Evolutionary conservation across 2,329 filamentous ascomycete genomes (phyloP).

Genomic region (Sporothrix protearum): DNA sequence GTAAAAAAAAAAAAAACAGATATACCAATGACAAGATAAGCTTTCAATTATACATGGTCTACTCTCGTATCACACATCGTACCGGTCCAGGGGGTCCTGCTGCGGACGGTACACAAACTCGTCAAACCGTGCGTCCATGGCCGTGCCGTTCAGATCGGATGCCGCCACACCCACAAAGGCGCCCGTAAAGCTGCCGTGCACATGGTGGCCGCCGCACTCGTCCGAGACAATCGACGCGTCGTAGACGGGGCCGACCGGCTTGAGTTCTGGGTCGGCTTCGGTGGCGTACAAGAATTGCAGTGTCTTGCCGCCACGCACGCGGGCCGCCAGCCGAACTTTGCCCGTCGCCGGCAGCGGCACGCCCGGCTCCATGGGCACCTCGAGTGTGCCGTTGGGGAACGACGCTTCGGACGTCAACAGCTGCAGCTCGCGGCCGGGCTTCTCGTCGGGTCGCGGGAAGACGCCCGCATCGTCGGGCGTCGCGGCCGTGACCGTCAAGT

Average conservation of each 20-base stretch:
- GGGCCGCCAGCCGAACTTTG: conserved; percentile 51
- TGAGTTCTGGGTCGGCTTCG: conserved; percentile 38
- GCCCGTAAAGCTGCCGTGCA: conserved; percentile 61
- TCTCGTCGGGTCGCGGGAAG: conserved; percentile 32
- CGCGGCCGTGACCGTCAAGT: conserved; percentile 54
- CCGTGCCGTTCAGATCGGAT: conserved; percentile 54
- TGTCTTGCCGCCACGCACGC: conserved; percentile 49
- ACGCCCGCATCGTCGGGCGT: neutral
- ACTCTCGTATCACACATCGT: no score
- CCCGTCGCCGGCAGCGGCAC: conserved; percentile 52
- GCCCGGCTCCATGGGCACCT: conserved; percentile 41
- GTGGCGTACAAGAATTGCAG: conserved; percentile 58
- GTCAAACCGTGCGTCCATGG: conserved; percentile 47
- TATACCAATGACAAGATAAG: neutral
- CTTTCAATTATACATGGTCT: neutral
- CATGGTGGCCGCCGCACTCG: conserved; percentile 60
- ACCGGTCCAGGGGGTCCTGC: conserved; percentile 46
- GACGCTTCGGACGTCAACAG: conserved; percentile 56
- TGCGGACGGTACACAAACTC: conserved; percentile 51
- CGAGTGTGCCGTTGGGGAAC: conserved; percentile 50
- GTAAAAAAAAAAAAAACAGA: neutral
- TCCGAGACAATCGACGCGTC: conserved; percentile 59
- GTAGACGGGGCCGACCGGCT: conserved; percentile 52
- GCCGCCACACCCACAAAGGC: conserved; percentile 57
- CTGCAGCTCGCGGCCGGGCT: conserved; percentile 54